phyloP scores from a whole-genome alignment of 75 land plant species.

The Ceratopteris richardii region DNA sequence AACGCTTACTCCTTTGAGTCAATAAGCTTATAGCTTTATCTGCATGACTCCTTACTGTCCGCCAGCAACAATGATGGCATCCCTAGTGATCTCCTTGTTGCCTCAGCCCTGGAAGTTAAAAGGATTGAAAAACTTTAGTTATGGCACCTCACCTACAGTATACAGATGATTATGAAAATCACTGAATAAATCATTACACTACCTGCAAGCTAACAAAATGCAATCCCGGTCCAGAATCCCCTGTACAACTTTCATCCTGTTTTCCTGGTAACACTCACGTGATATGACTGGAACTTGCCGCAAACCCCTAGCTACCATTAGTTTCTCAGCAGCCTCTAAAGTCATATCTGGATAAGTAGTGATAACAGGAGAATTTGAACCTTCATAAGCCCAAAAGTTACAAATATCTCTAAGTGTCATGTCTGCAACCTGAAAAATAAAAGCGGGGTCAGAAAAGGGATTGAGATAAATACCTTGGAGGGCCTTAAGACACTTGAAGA shows the following conservation, averaged over 20 bases:
- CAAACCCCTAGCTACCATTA: conserved; percentile 58
- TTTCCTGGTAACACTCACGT: conserved; percentile 11
- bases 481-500: no score
- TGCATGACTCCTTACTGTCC: no score
- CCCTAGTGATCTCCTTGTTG: conserved; percentile 24
- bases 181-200: not conserved
- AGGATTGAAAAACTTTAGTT: not conserved
- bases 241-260: conserved; percentile 24
- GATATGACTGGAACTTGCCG: conserved; percentile 67
- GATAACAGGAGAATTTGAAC: conserved; percentile 28
- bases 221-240: conserved; percentile 78
- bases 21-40: no score
- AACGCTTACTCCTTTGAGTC: no score
- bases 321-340: conserved; percentile 43
- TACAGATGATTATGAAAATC: not conserved
- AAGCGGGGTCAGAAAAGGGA: not conserved
- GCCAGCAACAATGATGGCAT: not conserved
- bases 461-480: not conserved
- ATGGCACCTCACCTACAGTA: not conserved
- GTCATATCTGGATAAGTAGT: conserved; percentile 52
- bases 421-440: conserved; percentile 30
- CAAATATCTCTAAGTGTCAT: conserved; percentile 53
- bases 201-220: conserved; percentile 85
- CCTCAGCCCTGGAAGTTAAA: conserved; percentile 24
- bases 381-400: conserved; percentile 17